Evolutionary conservation across 2,329 filamentous ascomycete genomes (phyloP).

Genomic region (Fusarium euwallaceae): DNA sequence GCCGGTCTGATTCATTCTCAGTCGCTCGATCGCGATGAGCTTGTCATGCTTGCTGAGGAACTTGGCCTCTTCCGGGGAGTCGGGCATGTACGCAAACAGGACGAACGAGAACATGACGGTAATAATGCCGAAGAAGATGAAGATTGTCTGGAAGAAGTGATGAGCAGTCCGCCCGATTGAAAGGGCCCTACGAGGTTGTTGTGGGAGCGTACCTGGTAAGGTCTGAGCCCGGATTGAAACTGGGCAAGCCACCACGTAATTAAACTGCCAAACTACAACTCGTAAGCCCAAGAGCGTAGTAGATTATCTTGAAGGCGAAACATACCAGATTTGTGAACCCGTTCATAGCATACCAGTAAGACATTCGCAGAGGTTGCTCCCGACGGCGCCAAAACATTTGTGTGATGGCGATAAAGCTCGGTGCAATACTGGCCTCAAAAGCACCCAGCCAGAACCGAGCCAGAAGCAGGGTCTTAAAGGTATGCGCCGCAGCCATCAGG

Average conservation of each 20-base stretch:
- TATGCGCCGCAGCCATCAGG: constrained; percentile 63
- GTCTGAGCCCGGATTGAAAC: constrained; percentile 26
- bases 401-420: constrained; percentile 63
- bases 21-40: constrained; percentile 68
- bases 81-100: constrained; percentile 69
- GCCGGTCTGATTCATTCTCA: constrained; percentile 62
- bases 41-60: constrained; percentile 69
- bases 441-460: constrained; percentile 58
- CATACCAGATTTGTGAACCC: constrained; percentile 32
- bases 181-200: accelerated
- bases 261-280: constrained; percentile 29
- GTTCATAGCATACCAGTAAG: constrained; percentile 40
- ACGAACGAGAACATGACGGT: constrained; percentile 59
- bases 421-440: constrained; percentile 63
- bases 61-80: constrained; percentile 70
- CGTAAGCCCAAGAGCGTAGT: neutral
- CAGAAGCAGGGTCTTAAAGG: constrained; percentile 58
- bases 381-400: constrained; percentile 36
- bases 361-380: constrained; percentile 38
- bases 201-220: constrained; percentile 16
- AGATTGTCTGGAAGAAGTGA: neutral
- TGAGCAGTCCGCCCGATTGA: neutral
- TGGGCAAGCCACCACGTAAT: constrained; percentile 38
- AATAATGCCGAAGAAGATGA: constrained; percentile 44
- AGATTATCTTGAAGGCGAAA: accelerated